Conservation (phyloP, 2,329 filamentous ascomycete species). For the Aspergillus quadricinctus region DNA sequence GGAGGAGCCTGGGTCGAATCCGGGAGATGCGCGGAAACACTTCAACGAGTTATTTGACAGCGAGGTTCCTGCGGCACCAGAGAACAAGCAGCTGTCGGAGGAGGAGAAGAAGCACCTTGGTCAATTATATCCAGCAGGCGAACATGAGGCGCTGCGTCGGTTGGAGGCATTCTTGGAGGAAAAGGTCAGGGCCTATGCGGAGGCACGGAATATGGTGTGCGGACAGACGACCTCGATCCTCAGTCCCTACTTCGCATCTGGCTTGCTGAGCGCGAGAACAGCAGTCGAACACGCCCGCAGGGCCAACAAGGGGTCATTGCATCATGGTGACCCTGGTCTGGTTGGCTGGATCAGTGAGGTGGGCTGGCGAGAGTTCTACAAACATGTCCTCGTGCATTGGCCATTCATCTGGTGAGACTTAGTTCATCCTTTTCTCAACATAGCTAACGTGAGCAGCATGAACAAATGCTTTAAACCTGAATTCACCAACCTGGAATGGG, state of each 20-base stretch:
- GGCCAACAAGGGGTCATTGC: constrained; percentile 58
- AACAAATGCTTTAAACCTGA: constrained; percentile 77
- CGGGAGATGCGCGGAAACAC: constrained; percentile 41
- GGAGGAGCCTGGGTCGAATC: constrained; percentile 56
- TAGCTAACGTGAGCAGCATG: constrained; percentile 48
- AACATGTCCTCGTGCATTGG: constrained; percentile 78
- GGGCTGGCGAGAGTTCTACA: constrained; percentile 86
- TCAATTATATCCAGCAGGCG: constrained; percentile 68
- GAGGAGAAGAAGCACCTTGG: constrained; percentile 57
- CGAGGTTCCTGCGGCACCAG: constrained; percentile 58
- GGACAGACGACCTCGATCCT: constrained; percentile 62
- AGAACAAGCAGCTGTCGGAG: constrained; percentile 56
- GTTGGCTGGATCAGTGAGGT: constrained; percentile 75
- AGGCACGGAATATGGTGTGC: constrained; percentile 62
- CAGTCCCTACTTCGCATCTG: constrained; percentile 67
- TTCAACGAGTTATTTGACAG: constrained; percentile 57
- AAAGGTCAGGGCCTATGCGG: constrained; percentile 58
- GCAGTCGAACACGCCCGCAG: constrained; percentile 61
- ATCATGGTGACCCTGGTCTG: constrained; percentile 63
- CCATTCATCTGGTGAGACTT: constrained; percentile 56
- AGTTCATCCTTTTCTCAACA: not conserved
- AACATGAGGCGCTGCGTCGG: constrained; percentile 63
- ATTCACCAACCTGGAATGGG: constrained; percentile 78
- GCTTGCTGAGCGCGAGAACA: constrained; percentile 64
- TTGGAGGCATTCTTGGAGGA: constrained; percentile 65